phyloP scores from a whole-genome alignment of 257 asterid species.

The Leptodermis oblonga region DNA sequence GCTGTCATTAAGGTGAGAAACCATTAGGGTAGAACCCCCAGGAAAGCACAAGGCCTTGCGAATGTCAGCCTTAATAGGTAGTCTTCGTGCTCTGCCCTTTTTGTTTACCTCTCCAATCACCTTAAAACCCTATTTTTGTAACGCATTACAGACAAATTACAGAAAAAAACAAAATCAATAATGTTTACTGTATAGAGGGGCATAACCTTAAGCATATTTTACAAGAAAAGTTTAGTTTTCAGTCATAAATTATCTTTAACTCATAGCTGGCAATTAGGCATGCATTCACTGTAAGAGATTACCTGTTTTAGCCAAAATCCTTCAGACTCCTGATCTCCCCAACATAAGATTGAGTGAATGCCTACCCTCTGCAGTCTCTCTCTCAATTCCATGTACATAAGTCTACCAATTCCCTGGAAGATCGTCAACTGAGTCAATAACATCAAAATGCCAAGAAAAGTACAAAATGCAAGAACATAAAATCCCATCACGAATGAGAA shows the following conservation, averaged over 20 bases:
- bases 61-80: slow-evolving; percentile 70
- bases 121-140: slow-evolving; percentile 56
- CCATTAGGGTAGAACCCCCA: slow-evolving; percentile 83
- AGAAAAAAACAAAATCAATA: slow-evolving; percentile 1
- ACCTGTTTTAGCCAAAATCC: slow-evolving; percentile 95
- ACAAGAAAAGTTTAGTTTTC: background rate
- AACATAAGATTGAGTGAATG: slow-evolving; percentile 59
- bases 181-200: background rate
- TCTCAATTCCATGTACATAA: slow-evolving; percentile 56
- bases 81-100: slow-evolving; percentile 69
- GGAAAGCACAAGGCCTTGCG: slow-evolving; percentile 88
- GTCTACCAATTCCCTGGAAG: slow-evolving; percentile 73
- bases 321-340: slow-evolving; percentile 92
- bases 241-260: background rate
- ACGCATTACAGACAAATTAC: background rate
- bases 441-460: slow-evolving; percentile 8
- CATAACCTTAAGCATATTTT: background rate
- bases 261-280: slow-evolving; percentile 2
- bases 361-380: slow-evolving; percentile 76
- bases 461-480: background rate
- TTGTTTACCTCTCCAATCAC: slow-evolving; percentile 73
- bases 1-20: slow-evolving; percentile 49
- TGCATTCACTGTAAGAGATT: slow-evolving; percentile 9
- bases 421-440: slow-evolving; percentile 13
- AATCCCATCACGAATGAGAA: background rate